Base-by-base conservation (phyloP, 1,139 yeast genomes). In the Lodderomyces orthopsilosis region DNA sequence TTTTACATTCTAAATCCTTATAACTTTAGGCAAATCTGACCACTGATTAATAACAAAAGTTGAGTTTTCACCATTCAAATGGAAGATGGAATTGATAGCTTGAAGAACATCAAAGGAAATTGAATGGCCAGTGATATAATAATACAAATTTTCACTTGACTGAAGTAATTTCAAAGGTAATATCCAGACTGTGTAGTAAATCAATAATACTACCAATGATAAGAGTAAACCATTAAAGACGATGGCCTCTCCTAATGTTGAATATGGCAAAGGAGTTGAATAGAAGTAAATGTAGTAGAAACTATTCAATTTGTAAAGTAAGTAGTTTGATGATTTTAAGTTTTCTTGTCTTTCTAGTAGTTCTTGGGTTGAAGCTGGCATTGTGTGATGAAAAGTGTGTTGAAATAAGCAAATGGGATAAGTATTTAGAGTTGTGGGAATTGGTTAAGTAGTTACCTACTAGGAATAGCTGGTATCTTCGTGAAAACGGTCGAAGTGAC, bases 221-320 rank as follows among this genome's bases (percentile, higher is more conserved):
- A 57, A 34, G 35, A 51, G 50, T 10, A 62, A 41, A 5, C 51
- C 22, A 42, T 61, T 58, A 46, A 63, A 57, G 4, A 54, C 34
- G 2, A 53, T 35, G 0, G 56, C 39, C 45, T 66, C 71, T 1
- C 55, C 56, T 2, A 43, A 49, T 2, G 65, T 52, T 46, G 65
- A 53, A 10, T 63, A 63, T 4, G 67, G 66, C 33, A 65, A 51
- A 4, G 70, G 69, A 8, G 58, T 47, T 38, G 49, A 55, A 48
- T 62, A 63, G 47, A 57, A 57, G 51, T 64, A 65, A 37, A 48
- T 41, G 22, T 54, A 50, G 49, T 64, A 63, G 4, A 49, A 43
- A 41, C 49, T 47, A 41, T 48, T 54, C 30, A 55, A 14, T 35
- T 39, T 42, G 34, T 41, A 44, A 6, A 38, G 14, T 6, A 43